Base-by-base conservation (phyloP, 148 eudicot genomes). In the Rhododendron henanense region DNA sequence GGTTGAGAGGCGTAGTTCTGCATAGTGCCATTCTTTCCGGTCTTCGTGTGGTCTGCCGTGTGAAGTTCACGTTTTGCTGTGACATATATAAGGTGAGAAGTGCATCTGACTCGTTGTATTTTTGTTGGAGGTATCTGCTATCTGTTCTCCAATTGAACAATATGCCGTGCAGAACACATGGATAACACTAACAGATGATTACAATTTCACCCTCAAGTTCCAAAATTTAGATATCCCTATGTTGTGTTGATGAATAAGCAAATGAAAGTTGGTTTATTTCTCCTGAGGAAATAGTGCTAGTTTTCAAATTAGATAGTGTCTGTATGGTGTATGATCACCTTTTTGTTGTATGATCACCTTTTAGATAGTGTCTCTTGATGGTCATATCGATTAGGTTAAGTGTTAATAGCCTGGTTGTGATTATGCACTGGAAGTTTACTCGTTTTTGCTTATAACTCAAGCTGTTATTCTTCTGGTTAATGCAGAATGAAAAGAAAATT, bases 21-120 rank as follows among this genome's bases (percentile, higher is more conserved):
- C 99, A 97, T 84, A 97, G 99, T 89, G 99, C 95, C 87, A 97
- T 97, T 86, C 98, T 97, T 79, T 97, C 99, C 28, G 99, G 99
- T 19, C 98, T 97, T 67, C 98, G 99, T 76, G 99, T 97, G 35
- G 93, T 97, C 74, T 97, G 99, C 87, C 98, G 92, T 86, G 96
- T 94, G 83, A 95, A 95, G 83, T 95, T 91, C 89, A 91, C 96
- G 1, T 93, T 93, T 88, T 97, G 99, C 85, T 92, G 92, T 33
- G 99, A 97, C 81, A 95, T 97, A 19, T 97, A 95, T 79, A 93
- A 95, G 93, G 99, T 95, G 57, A 91, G 93, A 85, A 47, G 28
- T 25, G 51, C 8, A 15, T 59, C 48, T 74, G n/a, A 51, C 13
- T 33, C 3, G n/a, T 39, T 55, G 39, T 44, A 53, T 71, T 75